These are phyloP conservation scores for Sarocladium strictum DNA, from an alignment of 2,329 filamentous ascomycete genomes.

Conservation along the genomic window DNA sequence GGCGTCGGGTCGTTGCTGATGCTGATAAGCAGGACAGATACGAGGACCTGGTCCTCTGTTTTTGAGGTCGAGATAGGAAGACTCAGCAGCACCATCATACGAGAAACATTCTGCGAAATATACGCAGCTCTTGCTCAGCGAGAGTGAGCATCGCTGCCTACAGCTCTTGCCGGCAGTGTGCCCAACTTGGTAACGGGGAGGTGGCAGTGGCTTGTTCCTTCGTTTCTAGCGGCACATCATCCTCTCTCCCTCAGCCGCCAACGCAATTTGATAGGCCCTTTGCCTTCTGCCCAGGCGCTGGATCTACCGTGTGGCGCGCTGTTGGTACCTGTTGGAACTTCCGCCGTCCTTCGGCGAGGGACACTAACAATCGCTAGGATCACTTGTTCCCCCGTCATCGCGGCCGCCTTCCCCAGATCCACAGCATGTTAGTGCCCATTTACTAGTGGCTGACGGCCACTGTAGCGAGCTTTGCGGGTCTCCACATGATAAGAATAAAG, in stretches of 20 bases:
- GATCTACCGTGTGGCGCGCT: not conserved
- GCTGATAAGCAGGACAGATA: not conserved
- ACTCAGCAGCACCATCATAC: not conserved
- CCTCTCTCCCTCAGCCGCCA: not conserved
- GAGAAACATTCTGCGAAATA: not conserved
- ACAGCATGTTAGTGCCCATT: not conserved
- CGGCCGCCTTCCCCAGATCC: slow-evolving; percentile 4
- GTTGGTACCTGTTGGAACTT: too few species aligned
- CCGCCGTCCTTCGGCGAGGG: too few species aligned
- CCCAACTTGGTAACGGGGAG: not conserved
- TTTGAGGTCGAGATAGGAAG: too few species aligned
- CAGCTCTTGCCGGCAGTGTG: not conserved
- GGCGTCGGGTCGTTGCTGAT: not conserved
- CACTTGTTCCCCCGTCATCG: not conserved
- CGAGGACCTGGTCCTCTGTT: not conserved
- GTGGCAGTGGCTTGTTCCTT: not conserved
- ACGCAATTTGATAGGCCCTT: not conserved
- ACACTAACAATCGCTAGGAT: not conserved
- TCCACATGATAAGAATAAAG: slow-evolving; percentile 9
- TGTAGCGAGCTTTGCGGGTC: not conserved
- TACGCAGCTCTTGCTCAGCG: too few species aligned
- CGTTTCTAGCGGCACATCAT: not conserved
- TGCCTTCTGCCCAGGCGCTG: not conserved
- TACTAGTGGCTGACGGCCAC: not conserved
- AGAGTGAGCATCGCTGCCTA: too few species aligned